Conservation (phyloP, 2,329 filamentous ascomycete genomes). For the Beauveria sp. region DNA sequence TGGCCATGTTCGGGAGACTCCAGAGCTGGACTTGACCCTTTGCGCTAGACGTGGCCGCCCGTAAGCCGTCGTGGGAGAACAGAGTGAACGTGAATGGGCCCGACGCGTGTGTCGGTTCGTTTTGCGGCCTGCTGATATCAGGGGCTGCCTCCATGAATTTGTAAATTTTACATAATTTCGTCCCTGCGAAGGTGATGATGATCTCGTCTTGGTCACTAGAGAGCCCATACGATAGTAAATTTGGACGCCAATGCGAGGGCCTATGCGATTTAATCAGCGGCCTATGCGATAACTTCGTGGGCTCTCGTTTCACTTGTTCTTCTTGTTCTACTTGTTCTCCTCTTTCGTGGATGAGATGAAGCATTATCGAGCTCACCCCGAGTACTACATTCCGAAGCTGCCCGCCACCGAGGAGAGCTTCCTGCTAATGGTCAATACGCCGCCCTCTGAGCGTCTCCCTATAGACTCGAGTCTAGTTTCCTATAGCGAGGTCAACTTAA, state of each 20-base stretch:
- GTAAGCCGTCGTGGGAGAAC: background rate
- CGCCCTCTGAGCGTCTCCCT: conserved; percentile 61
- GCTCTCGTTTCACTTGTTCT: background rate
- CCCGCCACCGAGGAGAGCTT: conserved; percentile 98
- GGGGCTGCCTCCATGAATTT: background rate
- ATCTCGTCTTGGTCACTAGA: background rate
- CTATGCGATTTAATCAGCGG: background rate
- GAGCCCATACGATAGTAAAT: background rate
- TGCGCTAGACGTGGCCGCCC: background rate
- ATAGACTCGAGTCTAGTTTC: conserved; percentile 23
- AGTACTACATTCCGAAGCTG: conserved; percentile 95
- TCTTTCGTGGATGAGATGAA: background rate
- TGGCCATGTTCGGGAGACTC: background rate
- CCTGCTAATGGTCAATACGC: conserved; percentile 87
- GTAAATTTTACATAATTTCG: background rate
- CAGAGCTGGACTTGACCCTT: background rate
- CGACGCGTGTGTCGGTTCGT: background rate
- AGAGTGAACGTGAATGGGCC: background rate
- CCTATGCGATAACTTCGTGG: background rate
- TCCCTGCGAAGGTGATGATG: background rate
- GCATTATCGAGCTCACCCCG: conserved; percentile 69
- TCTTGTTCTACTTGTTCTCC: background rate
- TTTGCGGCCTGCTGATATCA: background rate
- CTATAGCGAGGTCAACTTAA: too few species aligned
- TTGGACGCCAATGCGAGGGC: background rate